phyloP scores from a whole-genome alignment of 1,284 basidiomycete genomes.

The Limonomyces culmigenus region DNA sequence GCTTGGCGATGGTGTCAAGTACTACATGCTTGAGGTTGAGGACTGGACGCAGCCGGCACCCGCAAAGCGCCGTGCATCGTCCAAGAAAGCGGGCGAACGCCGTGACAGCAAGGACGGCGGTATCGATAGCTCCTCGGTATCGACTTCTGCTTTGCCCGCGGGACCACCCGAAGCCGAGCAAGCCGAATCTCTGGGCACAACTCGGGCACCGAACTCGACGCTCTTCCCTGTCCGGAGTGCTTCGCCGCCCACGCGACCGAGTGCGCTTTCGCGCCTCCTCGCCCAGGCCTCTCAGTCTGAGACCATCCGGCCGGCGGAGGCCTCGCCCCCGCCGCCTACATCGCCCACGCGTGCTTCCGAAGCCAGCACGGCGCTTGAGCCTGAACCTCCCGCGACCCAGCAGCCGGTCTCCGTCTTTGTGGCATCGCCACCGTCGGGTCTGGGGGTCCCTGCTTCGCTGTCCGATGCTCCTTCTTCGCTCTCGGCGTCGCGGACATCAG shows the following conservation, averaged over 20 bases:
- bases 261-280: constrained; percentile 55
- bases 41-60: constrained; percentile 69
- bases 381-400: constrained; percentile 4
- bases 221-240: constrained; percentile 48
- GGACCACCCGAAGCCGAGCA: constrained; percentile 49
- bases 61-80: constrained; percentile 36
- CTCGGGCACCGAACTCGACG: constrained; percentile 42
- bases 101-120: constrained; percentile 15
- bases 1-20: constrained; percentile 80
- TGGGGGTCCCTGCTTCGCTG: not conserved
- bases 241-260: constrained; percentile 48
- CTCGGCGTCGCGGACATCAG: not conserved
- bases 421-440: too few relatives aligned
- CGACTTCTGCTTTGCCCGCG: constrained; percentile 18
- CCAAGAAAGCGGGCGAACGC: constrained; percentile 29
- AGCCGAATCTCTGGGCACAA: constrained; percentile 45
- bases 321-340: constrained; percentile 7
- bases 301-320: constrained; percentile 14
- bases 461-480: not conserved
- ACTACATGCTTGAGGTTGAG: constrained; percentile 87
- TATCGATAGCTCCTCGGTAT: constrained; percentile 5
- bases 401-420: not conserved
- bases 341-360: constrained; percentile 2
- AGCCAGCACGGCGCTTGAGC: not conserved
- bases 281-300: constrained; percentile 45